Conservation (phyloP, 139 green algal species). For the Tetratostichococcus sp. region DNA sequence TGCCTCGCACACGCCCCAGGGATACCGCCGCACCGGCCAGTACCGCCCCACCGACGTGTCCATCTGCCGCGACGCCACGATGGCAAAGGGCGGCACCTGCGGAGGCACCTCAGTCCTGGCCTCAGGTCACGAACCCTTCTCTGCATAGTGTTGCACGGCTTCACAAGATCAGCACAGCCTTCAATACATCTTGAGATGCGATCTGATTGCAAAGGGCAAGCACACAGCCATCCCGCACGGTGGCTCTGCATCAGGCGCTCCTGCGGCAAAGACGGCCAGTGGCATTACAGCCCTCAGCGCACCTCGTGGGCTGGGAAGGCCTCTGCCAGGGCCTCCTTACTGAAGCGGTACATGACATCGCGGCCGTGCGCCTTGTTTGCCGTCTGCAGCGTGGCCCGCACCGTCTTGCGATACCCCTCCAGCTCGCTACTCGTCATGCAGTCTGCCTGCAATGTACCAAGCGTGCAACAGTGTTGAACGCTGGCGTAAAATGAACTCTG, state of each 20-base stretch:
- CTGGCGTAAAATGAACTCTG: too few relatives aligned
- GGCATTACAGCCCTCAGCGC: too few relatives aligned
- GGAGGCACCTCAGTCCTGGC: neutral
- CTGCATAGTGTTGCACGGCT: too few relatives aligned
- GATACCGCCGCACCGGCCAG: conserved; percentile 51
- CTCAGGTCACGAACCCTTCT: neutral
- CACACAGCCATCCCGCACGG: too few relatives aligned
- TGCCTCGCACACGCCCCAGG: conserved; percentile 42
- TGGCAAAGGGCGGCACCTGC: conserved; percentile 37
- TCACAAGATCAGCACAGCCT: too few relatives aligned
- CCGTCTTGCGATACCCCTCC: conserved; percentile 23
- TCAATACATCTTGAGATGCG: too few relatives aligned
- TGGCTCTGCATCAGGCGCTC: too few relatives aligned
- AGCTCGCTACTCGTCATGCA: conserved; percentile 49
- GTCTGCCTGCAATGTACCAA: conserved; percentile 27
- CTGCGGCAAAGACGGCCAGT: too few relatives aligned
- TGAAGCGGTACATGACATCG: conserved; percentile 27
- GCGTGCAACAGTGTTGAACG: too few relatives aligned
- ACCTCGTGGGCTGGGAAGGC: conserved; percentile 23
- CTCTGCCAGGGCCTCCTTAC: conserved; percentile 25
- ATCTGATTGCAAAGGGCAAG: too few relatives aligned
- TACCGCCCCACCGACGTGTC: conserved; percentile 45
- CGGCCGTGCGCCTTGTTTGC: conserved; percentile 7
- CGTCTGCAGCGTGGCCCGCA: conserved; percentile 18
- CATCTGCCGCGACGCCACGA: conserved; percentile 28